Conservation (phyloP, 1,284 basidiomycete genomes). For the Rhodotorula sp. region DNA sequence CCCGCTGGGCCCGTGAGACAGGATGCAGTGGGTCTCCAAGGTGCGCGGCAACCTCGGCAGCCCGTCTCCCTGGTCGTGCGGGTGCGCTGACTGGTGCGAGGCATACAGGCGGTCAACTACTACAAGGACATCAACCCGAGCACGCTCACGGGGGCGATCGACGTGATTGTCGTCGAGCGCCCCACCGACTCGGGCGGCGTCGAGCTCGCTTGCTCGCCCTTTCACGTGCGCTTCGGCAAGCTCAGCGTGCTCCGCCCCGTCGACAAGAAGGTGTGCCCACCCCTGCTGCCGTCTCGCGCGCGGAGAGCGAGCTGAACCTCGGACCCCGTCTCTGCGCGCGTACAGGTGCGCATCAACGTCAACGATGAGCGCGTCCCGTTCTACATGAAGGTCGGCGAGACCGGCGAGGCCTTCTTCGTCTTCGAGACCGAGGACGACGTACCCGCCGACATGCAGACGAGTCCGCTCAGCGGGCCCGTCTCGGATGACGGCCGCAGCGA, state of each 20-base stretch:
- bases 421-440: constrained; percentile 95
- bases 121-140: constrained; percentile 72
- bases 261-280: constrained; percentile 75
- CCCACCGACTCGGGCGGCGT: constrained; percentile 57
- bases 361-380: constrained; percentile 80
- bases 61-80: no score
- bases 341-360: constrained; percentile 48
- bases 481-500: constrained; percentile 34
- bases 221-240: constrained; percentile 98
- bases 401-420: constrained; percentile 98
- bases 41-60: not conserved
- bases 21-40: constrained; percentile 25
- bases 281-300: constrained; percentile 38
- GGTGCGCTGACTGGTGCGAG: not conserved
- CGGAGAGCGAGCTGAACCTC: not conserved
- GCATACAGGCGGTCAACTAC: constrained; percentile 34
- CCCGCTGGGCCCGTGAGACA: no score
- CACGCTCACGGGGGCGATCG: constrained; percentile 92
- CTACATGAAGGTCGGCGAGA: constrained; percentile 97
- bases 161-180: constrained; percentile 88
- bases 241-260: constrained; percentile 90
- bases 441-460: constrained; percentile 89
- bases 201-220: constrained; percentile 88
- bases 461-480: constrained; percentile 58
- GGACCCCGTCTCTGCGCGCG: not conserved